A percentile compares a stretch with the other conserved stretches of the same genome.
These are phyloP conservation scores for Senna tora DNA, from an alignment of 306 rosid genomes.

Conservation along the genomic window DNA sequence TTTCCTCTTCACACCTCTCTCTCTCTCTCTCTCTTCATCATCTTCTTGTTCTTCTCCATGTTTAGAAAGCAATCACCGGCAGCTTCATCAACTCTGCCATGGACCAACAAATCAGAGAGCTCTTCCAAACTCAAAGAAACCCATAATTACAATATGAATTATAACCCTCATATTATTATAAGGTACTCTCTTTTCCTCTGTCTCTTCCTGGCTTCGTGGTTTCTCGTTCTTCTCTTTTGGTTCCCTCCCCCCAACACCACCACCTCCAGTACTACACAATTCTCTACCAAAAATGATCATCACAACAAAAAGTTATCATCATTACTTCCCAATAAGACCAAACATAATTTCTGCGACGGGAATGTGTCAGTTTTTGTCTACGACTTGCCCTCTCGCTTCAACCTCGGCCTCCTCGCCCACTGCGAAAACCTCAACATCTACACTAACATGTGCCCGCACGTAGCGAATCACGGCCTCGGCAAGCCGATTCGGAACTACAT, in stretches of 20 bases:
- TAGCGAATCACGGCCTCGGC: conserved; percentile 77
- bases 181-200: conserved; percentile 36
- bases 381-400: conserved; percentile 67
- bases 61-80: conserved; percentile 55
- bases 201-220: conserved; percentile 54
- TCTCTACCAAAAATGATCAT: neutral
- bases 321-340: conserved; percentile 13
- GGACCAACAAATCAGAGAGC: conserved; percentile 40
- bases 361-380: conserved; percentile 54
- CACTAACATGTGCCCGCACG: conserved; percentile 91
- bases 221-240: conserved; percentile 42
- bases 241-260: conserved; percentile 28
- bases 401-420: conserved; percentile 56
- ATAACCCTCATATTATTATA: neutral
- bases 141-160: neutral
- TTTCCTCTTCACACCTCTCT: neutral
- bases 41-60: conserved; percentile 23
- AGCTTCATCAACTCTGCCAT: conserved; percentile 35
- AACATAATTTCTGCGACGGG: conserved; percentile 37
- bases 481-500: conserved; percentile 40
- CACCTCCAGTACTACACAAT: too few relatives aligned
- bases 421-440: conserved; percentile 67
- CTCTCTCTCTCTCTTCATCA: neutral
- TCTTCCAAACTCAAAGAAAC: conserved; percentile 46
- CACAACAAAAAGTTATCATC: neutral